Evolutionary conservation across 78 protist genomes (phyloP).

Genomic region (Diacronema lutheri): DNA sequence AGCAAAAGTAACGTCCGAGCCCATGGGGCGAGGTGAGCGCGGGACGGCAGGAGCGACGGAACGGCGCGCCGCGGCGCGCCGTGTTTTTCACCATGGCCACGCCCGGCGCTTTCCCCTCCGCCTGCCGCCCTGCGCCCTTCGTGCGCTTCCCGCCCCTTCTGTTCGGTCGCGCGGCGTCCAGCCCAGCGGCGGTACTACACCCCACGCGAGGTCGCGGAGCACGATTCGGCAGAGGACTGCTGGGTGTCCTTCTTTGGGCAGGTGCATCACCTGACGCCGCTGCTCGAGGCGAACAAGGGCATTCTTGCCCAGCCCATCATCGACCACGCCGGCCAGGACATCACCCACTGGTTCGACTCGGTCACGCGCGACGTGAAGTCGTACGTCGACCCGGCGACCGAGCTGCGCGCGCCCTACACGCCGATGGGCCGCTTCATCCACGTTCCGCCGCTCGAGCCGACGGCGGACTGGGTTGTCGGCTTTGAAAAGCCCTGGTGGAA

Average conservation of each 20-base stretch:
- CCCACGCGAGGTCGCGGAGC: conserved; percentile 46
- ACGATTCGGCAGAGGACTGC: conserved; percentile 12
- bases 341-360: conserved; percentile 68
- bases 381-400: conserved; percentile 10
- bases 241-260: conserved; percentile 55
- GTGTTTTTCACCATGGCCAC: too few species aligned
- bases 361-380: not conserved
- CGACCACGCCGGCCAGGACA: conserved; percentile 59
- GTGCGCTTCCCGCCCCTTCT: too few species aligned
- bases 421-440: conserved; percentile 41
- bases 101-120: too few species aligned
- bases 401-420: not conserved
- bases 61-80: too few species aligned
- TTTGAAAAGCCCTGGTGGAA: conserved; percentile 63
- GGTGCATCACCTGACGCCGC: conserved; percentile 47
- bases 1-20: too few species aligned
- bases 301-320: conserved; percentile 20
- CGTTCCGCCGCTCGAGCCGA: conserved; percentile 18
- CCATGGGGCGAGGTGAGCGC: too few species aligned
- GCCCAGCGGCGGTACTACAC: conserved; percentile 25
- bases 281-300: conserved; percentile 19
- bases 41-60: too few species aligned
- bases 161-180: too few species aligned
- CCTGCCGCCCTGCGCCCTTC: too few species aligned
- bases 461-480: not conserved